Conservation (phyloP, 108 stramenopile species). For the Fragilaria crotonensis region DNA sequence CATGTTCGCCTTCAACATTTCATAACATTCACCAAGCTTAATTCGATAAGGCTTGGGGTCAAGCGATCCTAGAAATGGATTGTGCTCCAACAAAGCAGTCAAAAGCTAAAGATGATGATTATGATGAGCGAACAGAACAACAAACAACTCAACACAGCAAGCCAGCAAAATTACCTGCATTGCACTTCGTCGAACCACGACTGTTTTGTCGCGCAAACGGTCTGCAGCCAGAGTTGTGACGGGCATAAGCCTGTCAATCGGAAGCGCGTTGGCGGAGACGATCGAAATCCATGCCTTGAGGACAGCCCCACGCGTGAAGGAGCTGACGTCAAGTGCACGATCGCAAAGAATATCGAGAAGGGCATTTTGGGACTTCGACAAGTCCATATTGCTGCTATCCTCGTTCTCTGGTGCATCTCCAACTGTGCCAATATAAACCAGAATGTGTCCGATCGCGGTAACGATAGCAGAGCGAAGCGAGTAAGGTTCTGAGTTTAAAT, state of each 20-base stretch:
- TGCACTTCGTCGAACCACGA: slow-evolving; percentile 87
- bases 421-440: slow-evolving; percentile 24
- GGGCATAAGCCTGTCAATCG: slow-evolving; percentile 55
- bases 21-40: slow-evolving; percentile 65
- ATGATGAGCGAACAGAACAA: background rate
- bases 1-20: slow-evolving; percentile 55
- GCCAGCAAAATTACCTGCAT: slow-evolving; percentile 63
- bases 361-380: slow-evolving; percentile 45
- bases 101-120: slow-evolving; percentile 45
- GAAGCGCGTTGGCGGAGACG: slow-evolving; percentile 58
- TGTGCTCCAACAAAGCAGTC: slow-evolving; percentile 79
- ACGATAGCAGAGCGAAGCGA: slow-evolving; percentile 72
- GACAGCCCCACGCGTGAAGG: slow-evolving; percentile 74
- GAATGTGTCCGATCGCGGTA: slow-evolving; percentile 54
- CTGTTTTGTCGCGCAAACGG: slow-evolving; percentile 89
- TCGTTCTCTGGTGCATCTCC: slow-evolving; percentile 13
- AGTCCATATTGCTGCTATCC: slow-evolving; percentile 12
- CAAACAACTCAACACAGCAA: background rate
- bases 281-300: slow-evolving; percentile 77
- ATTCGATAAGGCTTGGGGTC: slow-evolving; percentile 73
- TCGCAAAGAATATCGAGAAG: slow-evolving; percentile 81
- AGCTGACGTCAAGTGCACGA: slow-evolving; percentile 71
- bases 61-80: slow-evolving; percentile 88
- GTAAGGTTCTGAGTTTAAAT: slow-evolving; percentile 73
- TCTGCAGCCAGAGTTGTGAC: slow-evolving; percentile 82